Evolutionary conservation across 768 basidiomycete genomes (phyloP), one percentile per base, ranked within the genome.

Genomic region (Phanerochaete sordida): DNA sequence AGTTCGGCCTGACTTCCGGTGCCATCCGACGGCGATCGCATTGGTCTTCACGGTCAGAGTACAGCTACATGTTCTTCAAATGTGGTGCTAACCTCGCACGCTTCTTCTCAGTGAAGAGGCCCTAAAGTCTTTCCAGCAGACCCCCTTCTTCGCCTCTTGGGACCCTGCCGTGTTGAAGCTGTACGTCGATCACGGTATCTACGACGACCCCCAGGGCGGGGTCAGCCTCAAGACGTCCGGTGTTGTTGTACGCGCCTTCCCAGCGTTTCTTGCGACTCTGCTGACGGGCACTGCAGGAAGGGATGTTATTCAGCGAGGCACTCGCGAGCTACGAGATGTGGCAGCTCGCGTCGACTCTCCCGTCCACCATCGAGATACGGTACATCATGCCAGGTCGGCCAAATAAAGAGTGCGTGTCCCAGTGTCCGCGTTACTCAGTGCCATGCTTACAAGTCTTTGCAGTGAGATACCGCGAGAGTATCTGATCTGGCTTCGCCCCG

Each of bases 141-240:
- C 75, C 30, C 80, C 86, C 0, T 93, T 93, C 78, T 95, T 93
- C 70, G 64, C 67, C 2, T 73, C 77, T 1, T 93, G 91, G 92
- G 78, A 92, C 67, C 82, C 84, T 0, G 79, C 76, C 0, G 84
- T 82, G 3, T 76, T 93, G 27, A 72, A 76, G 39, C 57, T 76
- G 21, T 93, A 92, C 66, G 73, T 90, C 57, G 79, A 87, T 28
- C 78, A 83, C 60, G 90, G 79, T 2, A 73, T 88, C 5, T 76
- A 77, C 62, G 66, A 68, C 11, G 68, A 72, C 64, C 39, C 73
- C 61, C 55, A 71, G 16, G 78, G 79, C 0, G 72, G 76, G 1
- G 78, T 84, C 11, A 76, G 69, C 45, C 81, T 93, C 43, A 92
- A 91, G 71, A 90, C 81, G 80, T 73, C 84, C 1, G 78, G 79